Base-by-base conservation (phyloP, 768 basidiomycete species). In the Coprinopsis sp. region DNA sequence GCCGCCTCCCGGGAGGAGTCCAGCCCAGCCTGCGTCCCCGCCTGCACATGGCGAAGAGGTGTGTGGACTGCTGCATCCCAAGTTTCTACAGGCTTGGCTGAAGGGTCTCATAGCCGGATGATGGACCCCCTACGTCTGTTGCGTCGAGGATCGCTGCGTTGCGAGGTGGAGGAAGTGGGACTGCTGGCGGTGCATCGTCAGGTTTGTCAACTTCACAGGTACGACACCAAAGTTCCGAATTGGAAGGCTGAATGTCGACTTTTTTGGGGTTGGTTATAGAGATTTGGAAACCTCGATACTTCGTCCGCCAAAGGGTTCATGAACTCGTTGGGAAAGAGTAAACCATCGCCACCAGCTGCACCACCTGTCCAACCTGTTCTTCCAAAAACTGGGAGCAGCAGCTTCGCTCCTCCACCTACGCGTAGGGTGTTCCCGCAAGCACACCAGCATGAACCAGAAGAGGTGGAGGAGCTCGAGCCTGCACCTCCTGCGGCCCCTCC, bases 251-350 rank as follows among this genome's bases (percentile, higher is more conserved):
- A 29, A 11, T 44, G 1, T 19, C 4, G 8, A 1, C 22, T 1
- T 19, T 24, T 29, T 19, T 37, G 30, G 10, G 24, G 27, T n/a
- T 24, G 38, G 37, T 18, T 52, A n/a, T n/a, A 83, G 82, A 78
- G 71, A 75, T 71, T 83, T 44, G 79, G 79, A n/a, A 71, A 78
- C 48, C 67, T 83, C 19, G 77, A 82, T 59, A 72, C 73, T 31
- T 72, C 78, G 0, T 77, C 79, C 1, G 52, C 67, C 5, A 70
- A 70, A 47, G 68, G 65, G 41, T 70, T 77, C 62, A 60, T 74
- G 40, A 69, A 72, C 3, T 71, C 82, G 10, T 62, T 79, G 29
- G 60, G 70, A 41, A n/a, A 66, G 68, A 6, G 64, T 71, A 52
- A 67, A n/a, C n/a, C n/a, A n/a, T n/a, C n/a, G n/a, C n/a, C n/a